These are phyloP conservation scores for Pythium pyrilobum DNA, from an alignment of 352 stramenopile species.

Conservation along the genomic window DNA sequence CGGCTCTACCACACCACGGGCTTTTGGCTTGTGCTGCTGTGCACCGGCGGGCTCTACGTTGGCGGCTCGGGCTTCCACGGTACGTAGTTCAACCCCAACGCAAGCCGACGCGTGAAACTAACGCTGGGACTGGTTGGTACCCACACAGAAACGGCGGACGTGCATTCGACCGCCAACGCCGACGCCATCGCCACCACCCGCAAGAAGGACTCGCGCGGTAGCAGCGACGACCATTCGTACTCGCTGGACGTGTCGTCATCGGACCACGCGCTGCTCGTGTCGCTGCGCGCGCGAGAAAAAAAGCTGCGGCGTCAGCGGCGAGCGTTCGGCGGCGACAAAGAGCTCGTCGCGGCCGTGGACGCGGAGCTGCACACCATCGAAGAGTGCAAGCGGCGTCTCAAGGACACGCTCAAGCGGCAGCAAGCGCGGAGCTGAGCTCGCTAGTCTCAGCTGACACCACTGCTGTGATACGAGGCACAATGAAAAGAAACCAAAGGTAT, in stretches of 20 bases:
- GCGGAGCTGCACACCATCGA: conserved; percentile 46
- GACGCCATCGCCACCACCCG: background rate
- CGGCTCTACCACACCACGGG: conserved; percentile 73
- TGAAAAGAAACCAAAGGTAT: no score
- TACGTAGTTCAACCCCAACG: no score
- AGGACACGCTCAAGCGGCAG: conserved; percentile 48
- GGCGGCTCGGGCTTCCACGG: conserved; percentile 56
- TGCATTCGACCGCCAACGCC: conserved; percentile 7
- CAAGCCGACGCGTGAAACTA: no score
- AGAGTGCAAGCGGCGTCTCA: conserved; percentile 50
- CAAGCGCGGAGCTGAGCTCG: background rate
- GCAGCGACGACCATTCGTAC: background rate
- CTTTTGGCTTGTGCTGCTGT: conserved; percentile 79
- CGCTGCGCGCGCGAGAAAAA: conserved; percentile 47
- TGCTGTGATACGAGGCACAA: no score
- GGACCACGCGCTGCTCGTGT: conserved; percentile 42
- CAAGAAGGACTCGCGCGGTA: background rate
- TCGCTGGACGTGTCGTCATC: conserved; percentile 22
- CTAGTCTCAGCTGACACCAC: no score
- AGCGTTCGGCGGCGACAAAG: conserved; percentile 7
- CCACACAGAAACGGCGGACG: conserved; percentile 43
- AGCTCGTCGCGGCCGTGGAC: conserved; percentile 32
- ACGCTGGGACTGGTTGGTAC: background rate
- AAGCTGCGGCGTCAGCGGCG: conserved; percentile 37
- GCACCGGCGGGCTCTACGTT: conserved; percentile 68